Evolutionary conservation across 352 stramenopile species (phyloP).

Genomic region (Globisporangium uncinulatum): DNA sequence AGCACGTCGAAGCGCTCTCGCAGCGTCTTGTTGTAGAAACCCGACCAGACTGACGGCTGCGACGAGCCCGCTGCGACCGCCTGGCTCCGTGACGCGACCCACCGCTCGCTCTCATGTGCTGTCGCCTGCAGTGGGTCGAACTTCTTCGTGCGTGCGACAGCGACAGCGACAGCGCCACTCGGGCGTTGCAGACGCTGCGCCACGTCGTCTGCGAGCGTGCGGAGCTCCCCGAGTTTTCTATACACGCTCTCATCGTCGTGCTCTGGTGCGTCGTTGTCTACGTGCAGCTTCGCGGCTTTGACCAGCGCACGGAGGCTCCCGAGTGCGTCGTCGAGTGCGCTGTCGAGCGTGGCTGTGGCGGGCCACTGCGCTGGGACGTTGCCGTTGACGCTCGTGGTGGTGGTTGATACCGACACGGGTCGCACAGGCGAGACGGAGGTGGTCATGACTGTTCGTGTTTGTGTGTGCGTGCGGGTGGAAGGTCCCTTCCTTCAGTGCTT

Average conservation of each 20-base stretch:
- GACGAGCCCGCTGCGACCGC: conserved; percentile 12
- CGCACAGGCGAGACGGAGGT: not conserved
- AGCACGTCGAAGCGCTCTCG: conserved; percentile 78
- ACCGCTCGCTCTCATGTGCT: conserved; percentile 27
- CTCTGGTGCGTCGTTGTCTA: not conserved
- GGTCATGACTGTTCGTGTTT: no score
- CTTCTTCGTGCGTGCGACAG: conserved; percentile 20
- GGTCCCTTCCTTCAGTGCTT: no score
- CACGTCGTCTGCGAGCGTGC: conserved; percentile 18
- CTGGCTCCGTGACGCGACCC: conserved; percentile 7
- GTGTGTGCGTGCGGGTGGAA: no score
- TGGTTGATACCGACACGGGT: not conserved
- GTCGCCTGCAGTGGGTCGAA: conserved; percentile 45
- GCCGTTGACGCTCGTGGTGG: not conserved
- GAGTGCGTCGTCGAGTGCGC: conserved; percentile 28
- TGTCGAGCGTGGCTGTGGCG: conserved; percentile 5
- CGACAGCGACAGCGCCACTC: not conserved
- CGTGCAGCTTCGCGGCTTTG: conserved; percentile 18
- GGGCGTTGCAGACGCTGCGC: conserved; percentile 13
- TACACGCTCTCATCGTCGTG: not conserved
- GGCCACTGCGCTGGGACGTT: not conserved
- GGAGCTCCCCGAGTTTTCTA: conserved; percentile 11
- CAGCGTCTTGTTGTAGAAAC: conserved; percentile 88
- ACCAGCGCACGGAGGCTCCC: conserved; percentile 5
- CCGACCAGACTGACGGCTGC: conserved; percentile 82